These are phyloP conservation scores for Mycena olivaceomarginata DNA, from an alignment of 768 basidiomycete species.

Conservation along the genomic window DNA sequence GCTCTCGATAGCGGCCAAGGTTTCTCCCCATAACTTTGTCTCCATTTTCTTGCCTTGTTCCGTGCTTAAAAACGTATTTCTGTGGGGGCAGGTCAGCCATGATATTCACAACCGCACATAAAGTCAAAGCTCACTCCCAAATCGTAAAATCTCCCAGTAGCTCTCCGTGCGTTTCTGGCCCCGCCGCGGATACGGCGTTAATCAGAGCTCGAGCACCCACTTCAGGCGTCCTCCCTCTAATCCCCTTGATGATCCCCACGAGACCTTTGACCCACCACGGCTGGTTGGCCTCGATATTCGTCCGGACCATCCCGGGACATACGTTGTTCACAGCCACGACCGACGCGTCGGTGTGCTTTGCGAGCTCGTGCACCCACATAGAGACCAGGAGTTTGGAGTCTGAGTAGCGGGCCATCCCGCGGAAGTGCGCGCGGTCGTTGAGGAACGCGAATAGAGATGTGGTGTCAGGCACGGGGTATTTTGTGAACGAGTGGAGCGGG, in stretches of 20 bases:
- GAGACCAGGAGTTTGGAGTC: slow-evolving; percentile 44
- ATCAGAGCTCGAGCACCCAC: slow-evolving; percentile 41
- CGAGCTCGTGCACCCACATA: slow-evolving; percentile 40
- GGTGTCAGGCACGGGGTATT: slow-evolving; percentile 40
- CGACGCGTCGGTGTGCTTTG: slow-evolving; percentile 38
- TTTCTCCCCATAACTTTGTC: slow-evolving; percentile 42
- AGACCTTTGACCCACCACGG: slow-evolving; percentile 17
- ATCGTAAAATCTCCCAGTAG: slow-evolving; percentile 34
- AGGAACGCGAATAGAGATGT: slow-evolving; percentile 34
- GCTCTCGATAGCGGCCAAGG: slow-evolving; percentile 24
- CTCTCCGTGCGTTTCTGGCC: slow-evolving; percentile 42
- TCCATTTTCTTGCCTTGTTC: slow-evolving; percentile 40
- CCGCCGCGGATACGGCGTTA: slow-evolving; percentile 36
- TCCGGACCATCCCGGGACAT: slow-evolving; percentile 47
- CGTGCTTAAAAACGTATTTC: slow-evolving; percentile 28
- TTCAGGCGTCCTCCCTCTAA: slow-evolving; percentile 37
- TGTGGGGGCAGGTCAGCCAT: slow-evolving; percentile 7
- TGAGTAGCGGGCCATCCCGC: slow-evolving; percentile 31
- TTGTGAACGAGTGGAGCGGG: slow-evolving; percentile 5
- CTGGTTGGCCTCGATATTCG: slow-evolving; percentile 31
- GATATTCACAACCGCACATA: background rate
- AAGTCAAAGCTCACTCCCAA: slow-evolving; percentile 25
- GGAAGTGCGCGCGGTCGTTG: slow-evolving; percentile 35
- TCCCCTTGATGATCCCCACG: background rate
- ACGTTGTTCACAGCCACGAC: slow-evolving; percentile 45